Percentiles rank a stretch among this genome's conserved stretches.
Evolutionary conservation across 495 filamentous ascomycete species (phyloP).

Genomic region (Penicillium canariense): DNA sequence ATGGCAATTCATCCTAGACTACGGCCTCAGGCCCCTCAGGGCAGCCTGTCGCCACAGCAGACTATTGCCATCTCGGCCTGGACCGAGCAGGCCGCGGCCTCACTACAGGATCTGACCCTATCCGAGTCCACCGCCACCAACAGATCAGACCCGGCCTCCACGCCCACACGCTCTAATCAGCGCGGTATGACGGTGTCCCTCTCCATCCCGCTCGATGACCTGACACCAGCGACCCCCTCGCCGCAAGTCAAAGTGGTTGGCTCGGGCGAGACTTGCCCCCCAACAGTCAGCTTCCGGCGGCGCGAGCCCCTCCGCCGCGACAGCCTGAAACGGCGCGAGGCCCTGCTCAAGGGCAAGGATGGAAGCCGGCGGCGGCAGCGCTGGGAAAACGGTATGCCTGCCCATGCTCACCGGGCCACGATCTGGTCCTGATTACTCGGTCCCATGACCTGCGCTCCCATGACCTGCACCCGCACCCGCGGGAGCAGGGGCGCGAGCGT

Average conservation of each 20-base stretch:
- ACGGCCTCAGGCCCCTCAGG: slow-evolving; percentile 25
- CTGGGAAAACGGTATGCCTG: slow-evolving; percentile 87
- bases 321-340: slow-evolving; percentile 68
- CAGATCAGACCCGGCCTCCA: slow-evolving; percentile 16
- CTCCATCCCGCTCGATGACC: slow-evolving; percentile 52
- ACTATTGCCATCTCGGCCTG: slow-evolving; percentile 49
- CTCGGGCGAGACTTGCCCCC: slow-evolving; percentile 19
- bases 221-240: slow-evolving; percentile 20
- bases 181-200: slow-evolving; percentile 43
- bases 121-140: slow-evolving; percentile 27
- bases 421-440: neutral
- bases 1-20: slow-evolving; percentile 47
- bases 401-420: neutral
- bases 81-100: slow-evolving; percentile 50
- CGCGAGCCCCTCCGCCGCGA: slow-evolving; percentile 55
- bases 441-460: neutral
- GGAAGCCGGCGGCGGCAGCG: slow-evolving; percentile 82
- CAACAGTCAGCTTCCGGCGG: slow-evolving; percentile 40
- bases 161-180: slow-evolving; percentile 25
- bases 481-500: neutral
- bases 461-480: neutral
- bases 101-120: slow-evolving; percentile 42
- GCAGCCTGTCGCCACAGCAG: slow-evolving; percentile 41
- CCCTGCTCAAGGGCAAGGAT: slow-evolving; percentile 84
- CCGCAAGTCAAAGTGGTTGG: slow-evolving; percentile 24